Evolutionary conservation across 768 basidiomycete genomes (phyloP), one percentile per base, ranked within the genome.

Genomic region (Amanita thiersii): DNA sequence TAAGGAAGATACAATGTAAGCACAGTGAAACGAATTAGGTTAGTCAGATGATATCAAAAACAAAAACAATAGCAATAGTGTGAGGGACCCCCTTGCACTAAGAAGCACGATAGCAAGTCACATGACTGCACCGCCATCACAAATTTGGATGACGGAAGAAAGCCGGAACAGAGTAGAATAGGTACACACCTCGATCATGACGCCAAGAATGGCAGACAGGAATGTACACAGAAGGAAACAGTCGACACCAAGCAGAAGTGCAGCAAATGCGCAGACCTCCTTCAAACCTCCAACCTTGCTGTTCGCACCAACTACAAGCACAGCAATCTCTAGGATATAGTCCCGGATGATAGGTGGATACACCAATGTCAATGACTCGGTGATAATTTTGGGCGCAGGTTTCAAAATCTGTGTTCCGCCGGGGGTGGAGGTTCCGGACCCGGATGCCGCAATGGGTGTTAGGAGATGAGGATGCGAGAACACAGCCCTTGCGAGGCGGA

Each of bases 191-290:
- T 99, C 94, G 47, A 98, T 83, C 86, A 98, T 96, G 58, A 99
- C 72, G n/a, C 79, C 82, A 40, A 99, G 66, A 40, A 97, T 78
- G 1, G 87, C 81, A 0, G 87, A 74, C 56, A 94, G 84, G 63
- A 96, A 94, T 0, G 90, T 90, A 62, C 84, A 85, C 47, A 96
- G 75, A 60, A 90, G 70, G 21, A 91, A 54, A 57, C 92, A 96
- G 58, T 99, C 96, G 33, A 93, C 71, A 6, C 72, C 72, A 37
- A 99, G 70, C 39, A 89, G 69, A n/a, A 98, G 59, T 1, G 91
- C 92, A 0, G 93, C 96, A 11, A 97, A 77, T 8, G 91, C 86
- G 56, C 94, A 98, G 48, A 98, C 94, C 61, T 99, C 93, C 47
- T 76, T 79, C 37, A 99, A 66, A 8, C 94, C 94, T 15, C 84